A percentile compares a stretch with the other conserved stretches of the same genome.
Evolutionary conservation across 2,329 filamentous ascomycete genomes (phyloP).

Genomic region (Aspergillus texensis): DNA sequence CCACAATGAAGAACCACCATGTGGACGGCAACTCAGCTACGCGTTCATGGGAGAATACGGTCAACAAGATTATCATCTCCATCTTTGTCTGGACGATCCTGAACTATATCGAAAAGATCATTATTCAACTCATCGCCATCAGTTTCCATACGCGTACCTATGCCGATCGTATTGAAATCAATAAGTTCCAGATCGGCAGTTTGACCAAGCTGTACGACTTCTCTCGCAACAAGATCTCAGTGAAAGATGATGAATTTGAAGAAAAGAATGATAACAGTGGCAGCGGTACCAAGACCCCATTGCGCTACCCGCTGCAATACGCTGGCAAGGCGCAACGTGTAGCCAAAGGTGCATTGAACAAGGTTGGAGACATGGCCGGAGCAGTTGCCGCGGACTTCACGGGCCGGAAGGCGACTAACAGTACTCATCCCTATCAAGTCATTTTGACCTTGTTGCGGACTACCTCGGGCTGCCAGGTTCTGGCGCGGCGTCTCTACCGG

Average conservation of each 20-base stretch:
- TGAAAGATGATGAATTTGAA: slow-evolving; percentile 77
- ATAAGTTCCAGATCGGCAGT: slow-evolving; percentile 82
- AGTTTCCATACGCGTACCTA: slow-evolving; percentile 92
- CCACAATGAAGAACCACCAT: slow-evolving; percentile 73
- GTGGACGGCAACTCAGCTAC: slow-evolving; percentile 55
- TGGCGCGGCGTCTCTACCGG: slow-evolving; percentile 85
- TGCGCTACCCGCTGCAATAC: slow-evolving; percentile 70
- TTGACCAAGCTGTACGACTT: slow-evolving; percentile 66
- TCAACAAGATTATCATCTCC: slow-evolving; percentile 84
- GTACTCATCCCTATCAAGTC: slow-evolving; percentile 81
- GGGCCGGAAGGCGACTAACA: slow-evolving; percentile 67
- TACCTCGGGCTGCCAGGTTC: slow-evolving; percentile 74
- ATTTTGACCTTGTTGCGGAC: slow-evolving; percentile 75
- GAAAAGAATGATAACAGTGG: slow-evolving; percentile 49
- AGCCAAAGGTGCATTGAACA: slow-evolving; percentile 73
- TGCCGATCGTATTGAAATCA: slow-evolving; percentile 84
- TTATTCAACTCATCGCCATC: slow-evolving; percentile 92
- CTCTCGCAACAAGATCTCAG: slow-evolving; percentile 65
- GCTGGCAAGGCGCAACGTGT: slow-evolving; percentile 71
- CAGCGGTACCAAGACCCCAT: slow-evolving; percentile 72
- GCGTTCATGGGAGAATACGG: slow-evolving; percentile 70
- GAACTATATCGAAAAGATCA: slow-evolving; percentile 88
- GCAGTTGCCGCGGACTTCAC: slow-evolving; percentile 91
- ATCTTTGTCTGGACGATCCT: slow-evolving; percentile 78
- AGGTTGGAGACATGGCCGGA: slow-evolving; percentile 82